phyloP scores from a whole-genome alignment of 2,329 filamentous ascomycete species.

The Arthrinium phaeospermum region DNA sequence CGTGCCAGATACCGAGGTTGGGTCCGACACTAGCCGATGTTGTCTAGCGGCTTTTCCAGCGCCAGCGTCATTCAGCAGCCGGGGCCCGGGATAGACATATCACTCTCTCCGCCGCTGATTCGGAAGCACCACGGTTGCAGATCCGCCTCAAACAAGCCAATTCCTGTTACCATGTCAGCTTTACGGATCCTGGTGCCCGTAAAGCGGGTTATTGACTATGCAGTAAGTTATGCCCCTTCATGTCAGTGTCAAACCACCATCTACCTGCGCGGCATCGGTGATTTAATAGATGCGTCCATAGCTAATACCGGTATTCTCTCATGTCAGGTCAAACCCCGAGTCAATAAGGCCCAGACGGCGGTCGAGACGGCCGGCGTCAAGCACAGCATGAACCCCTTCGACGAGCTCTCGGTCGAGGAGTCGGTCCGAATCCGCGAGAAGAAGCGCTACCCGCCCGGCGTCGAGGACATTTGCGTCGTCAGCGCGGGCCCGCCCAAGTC shows the following conservation, averaged over 20 bases:
- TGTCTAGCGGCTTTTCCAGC: slow-evolving; percentile 16
- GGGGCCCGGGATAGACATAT: not conserved
- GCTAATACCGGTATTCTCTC: not conserved
- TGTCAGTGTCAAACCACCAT: not conserved
- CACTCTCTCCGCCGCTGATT: slow-evolving; percentile 11
- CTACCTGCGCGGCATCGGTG: not conserved
- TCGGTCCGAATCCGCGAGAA: slow-evolving; percentile 92
- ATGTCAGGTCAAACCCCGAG: slow-evolving; percentile 70
- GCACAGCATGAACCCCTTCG: slow-evolving; percentile 98
- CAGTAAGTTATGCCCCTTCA: slow-evolving; percentile 56
- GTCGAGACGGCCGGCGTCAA: slow-evolving; percentile 94
- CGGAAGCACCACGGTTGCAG: not conserved
- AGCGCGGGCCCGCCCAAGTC: slow-evolving; percentile 88
- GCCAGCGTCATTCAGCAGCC: slow-evolving; percentile 18
- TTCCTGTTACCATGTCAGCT: slow-evolving; percentile 57
- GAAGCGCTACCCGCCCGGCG: slow-evolving; percentile 72
- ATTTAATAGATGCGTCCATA: not conserved
- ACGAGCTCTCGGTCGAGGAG: slow-evolving; percentile 97
- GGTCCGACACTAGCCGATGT: slow-evolving; percentile 17
- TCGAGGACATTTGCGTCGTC: slow-evolving; percentile 91
- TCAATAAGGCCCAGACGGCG: slow-evolving; percentile 78
- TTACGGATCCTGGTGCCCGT: slow-evolving; percentile 80
- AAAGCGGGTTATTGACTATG: slow-evolving; percentile 88
- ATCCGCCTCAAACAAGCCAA: slow-evolving; percentile 31
- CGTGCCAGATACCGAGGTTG: slow-evolving; percentile 20